A percentile compares a stretch with the other conserved stretches of the same genome.
Conservation (phyloP, 1,139 yeast species). For the Kluyveromyces sp. region DNA sequence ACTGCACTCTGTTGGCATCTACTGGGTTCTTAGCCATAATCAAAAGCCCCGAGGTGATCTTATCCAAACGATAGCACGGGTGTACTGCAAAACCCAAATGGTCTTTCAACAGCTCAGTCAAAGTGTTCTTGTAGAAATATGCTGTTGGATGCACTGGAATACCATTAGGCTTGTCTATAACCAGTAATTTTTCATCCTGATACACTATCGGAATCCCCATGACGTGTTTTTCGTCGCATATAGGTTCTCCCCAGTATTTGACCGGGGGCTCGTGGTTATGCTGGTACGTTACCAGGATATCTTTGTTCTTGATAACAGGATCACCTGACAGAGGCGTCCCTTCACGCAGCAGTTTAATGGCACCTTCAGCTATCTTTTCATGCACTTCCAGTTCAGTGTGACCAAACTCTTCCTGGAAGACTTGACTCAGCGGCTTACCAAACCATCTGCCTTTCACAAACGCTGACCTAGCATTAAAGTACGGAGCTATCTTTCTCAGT, state of each 20-base stretch:
- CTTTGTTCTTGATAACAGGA: constrained; percentile 37
- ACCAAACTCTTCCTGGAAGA: constrained; percentile 63
- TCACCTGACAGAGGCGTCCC: constrained; percentile 14
- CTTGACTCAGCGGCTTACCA: constrained; percentile 61
- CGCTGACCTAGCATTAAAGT: constrained; percentile 72
- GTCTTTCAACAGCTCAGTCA: constrained; percentile 50
- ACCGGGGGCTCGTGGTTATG: constrained; percentile 65
- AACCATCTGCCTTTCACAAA: constrained; percentile 89
- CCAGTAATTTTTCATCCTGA: constrained; percentile 46
- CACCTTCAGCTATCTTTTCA: constrained; percentile 17
- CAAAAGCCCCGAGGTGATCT: constrained; percentile 66
- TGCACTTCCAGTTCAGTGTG: constrained; percentile 18
- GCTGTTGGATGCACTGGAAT: constrained; percentile 80
- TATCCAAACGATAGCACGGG: constrained; percentile 68
- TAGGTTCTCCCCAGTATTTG: constrained; percentile 29
- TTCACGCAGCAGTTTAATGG: constrained; percentile 20
- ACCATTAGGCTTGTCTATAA: constrained; percentile 69
- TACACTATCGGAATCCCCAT: constrained; percentile 38
- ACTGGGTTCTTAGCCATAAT: constrained; percentile 47
- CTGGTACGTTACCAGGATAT: constrained; percentile 39
- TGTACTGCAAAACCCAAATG: constrained; percentile 33
- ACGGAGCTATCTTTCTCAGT: constrained; percentile 71
- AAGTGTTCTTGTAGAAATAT: constrained; percentile 50
- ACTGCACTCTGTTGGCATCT: constrained; percentile 41
- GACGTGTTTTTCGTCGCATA: constrained; percentile 11